Evolutionary conservation across 495 filamentous ascomycete species (phyloP).

Genomic region (Xylaria bambusicola): DNA sequence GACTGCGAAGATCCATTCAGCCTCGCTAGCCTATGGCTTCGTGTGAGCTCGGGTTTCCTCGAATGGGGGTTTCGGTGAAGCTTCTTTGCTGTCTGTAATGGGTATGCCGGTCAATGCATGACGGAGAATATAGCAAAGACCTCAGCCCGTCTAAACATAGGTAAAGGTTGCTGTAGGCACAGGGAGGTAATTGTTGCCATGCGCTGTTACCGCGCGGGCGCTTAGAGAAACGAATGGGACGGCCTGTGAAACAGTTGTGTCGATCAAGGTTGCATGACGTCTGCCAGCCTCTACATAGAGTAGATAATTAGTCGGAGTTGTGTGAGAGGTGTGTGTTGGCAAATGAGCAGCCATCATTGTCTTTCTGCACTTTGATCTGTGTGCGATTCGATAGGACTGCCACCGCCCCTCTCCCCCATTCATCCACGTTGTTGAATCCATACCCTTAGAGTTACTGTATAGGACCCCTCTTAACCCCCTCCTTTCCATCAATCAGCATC

Average conservation of each 20-base stretch:
- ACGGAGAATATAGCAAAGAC: neutral
- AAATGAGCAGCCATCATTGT: no score
- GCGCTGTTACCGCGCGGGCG: neutral
- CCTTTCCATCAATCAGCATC: neutral
- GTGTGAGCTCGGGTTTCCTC: neutral
- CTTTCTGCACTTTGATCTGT: neutral
- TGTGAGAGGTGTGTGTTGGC: neutral
- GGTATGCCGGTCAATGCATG: neutral
- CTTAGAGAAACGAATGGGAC: slow-evolving; percentile 8
- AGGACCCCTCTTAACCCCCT: neutral
- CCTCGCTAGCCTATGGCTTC: neutral
- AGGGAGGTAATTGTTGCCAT: no score
- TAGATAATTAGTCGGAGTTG: neutral
- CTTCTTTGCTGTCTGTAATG: no score
- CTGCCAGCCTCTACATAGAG: neutral
- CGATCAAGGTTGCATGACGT: neutral
- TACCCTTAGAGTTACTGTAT: neutral
- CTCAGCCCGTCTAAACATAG: slow-evolving; percentile 15
- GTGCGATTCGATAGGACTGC: neutral
- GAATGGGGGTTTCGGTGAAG: neutral
- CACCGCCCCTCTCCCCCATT: no score
- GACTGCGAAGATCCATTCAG: neutral
- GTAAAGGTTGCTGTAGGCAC: no score
- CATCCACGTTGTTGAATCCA: neutral
- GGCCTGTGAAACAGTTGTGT: neutral